Evolutionary conservation across 164 flowering plant genomes (phyloP), one percentile per base, ranked within the genome.

Genomic region (Magnolia officinalis): DNA sequence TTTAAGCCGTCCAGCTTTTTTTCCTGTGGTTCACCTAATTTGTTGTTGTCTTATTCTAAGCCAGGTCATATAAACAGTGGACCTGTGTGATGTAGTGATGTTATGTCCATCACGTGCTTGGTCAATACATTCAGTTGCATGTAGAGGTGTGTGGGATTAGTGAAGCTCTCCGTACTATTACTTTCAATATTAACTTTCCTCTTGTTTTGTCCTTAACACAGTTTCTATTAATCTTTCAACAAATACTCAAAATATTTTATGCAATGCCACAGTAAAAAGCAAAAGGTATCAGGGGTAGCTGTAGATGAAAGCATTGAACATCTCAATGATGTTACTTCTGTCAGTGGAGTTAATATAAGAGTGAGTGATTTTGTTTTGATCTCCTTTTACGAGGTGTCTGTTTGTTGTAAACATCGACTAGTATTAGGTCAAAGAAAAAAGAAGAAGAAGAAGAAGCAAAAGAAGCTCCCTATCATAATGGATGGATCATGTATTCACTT

Each of bases 321-420:
- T 78, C 98, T 94, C 20, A 96, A 94, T 89, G 99, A 96, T 89
- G 99, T 96, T 75, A 93, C 98, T 81, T 97, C 98, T 82, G 97
- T 94, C 75, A 91, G 98, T 85, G 98, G 98, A 72, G 95, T 96
- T 66, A 88, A 96, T 84, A 86, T 96, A 16, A 85, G 92, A 92
- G 99, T 96, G 89, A 65, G 81, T 77, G 61, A 58, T 55, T 55
- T 16, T 55, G 61, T 55, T 55, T 55, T 16, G 16, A 11, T 55
- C 61, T 11, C 18, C 18, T 55, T 55, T 55, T 11, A 55, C 1
- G 61, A 55, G 61, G 16, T 11, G 13, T 14, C 16, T 8, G 61
- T 11, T 55, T 37, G 19, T 11, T 55, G 13, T 55, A 55, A 55
- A 55, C 61, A 55, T 55, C 61, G 4, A 16, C 13, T 16, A 55